Percentiles rank a stretch among this genome's conserved stretches.
Conservation (phyloP, 169 alveolate species). For the Plasmodium cynomolgi region DNA sequence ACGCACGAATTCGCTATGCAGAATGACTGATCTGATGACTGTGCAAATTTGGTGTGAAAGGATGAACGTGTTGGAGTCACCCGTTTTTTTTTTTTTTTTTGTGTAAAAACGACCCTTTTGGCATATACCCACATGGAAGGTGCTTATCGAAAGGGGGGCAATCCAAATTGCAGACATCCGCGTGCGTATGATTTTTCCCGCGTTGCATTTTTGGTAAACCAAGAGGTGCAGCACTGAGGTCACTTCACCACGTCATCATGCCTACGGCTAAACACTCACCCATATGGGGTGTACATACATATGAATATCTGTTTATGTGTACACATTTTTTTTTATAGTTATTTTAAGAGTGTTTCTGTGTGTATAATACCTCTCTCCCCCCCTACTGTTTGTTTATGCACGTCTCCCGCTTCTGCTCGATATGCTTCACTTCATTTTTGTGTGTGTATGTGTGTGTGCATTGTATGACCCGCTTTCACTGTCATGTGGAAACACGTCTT, state of each 20-base stretch:
- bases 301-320: background rate
- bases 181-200: background rate
- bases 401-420: background rate
- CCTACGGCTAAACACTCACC: background rate
- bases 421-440: background rate
- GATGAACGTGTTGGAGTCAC: background rate
- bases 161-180: background rate
- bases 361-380: too few species aligned
- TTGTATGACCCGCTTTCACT: background rate
- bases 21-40: conserved; percentile 1
- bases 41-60: background rate
- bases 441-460: conserved; percentile 5
- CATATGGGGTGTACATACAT: background rate
- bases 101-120: background rate
- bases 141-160: background rate
- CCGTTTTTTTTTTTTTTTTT: conserved; percentile 5
- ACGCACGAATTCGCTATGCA: conserved; percentile 91
- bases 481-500: background rate
- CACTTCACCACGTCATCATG: background rate
- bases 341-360: background rate
- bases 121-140: background rate
- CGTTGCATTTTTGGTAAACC: background rate
- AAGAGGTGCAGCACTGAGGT: background rate
- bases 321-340: background rate
- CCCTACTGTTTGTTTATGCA: background rate